Evolutionary conservation across 495 filamentous ascomycete species (phyloP).

Genomic region (Xylona heveae): DNA sequence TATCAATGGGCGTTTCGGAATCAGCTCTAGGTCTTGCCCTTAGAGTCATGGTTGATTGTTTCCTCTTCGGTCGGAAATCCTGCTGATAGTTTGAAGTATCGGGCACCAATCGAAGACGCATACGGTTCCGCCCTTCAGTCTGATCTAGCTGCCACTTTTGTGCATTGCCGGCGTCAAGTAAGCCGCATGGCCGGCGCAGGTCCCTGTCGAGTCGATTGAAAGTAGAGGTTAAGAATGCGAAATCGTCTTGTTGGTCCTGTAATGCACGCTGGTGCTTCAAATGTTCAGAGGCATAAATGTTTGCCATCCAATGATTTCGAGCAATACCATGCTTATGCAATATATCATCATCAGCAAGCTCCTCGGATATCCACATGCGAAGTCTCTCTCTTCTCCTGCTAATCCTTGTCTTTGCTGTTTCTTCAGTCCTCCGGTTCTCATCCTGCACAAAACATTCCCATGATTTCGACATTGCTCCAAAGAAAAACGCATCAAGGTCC

Average conservation of each 20-base stretch:
- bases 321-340: constrained; percentile 62
- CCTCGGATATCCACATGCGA: constrained; percentile 51
- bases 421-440: constrained; percentile 58
- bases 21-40: too few species aligned
- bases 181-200: constrained; percentile 51
- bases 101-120: constrained; percentile 69
- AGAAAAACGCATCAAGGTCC: constrained; percentile 59
- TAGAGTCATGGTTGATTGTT: too few species aligned
- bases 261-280: constrained; percentile 68
- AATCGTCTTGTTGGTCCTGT: constrained; percentile 85
- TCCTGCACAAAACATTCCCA: constrained; percentile 71
- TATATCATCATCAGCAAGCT: constrained; percentile 42
- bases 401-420: constrained; percentile 43
- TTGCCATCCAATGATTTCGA: constrained; percentile 77
- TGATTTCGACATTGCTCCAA: constrained; percentile 47
- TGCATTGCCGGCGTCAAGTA: constrained; percentile 42
- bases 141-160: constrained; percentile 81
- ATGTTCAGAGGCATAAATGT: constrained; percentile 80
- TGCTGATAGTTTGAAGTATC: constrained; percentile 44
- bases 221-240: constrained; percentile 45
- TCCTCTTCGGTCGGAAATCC: constrained; percentile 74
- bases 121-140: constrained; percentile 87
- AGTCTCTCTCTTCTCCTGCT: constrained; percentile 62
- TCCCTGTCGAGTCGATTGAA: constrained; percentile 55
- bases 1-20: too few species aligned